Base-by-base conservation (phyloP, 345 rosid genomes). In the Limnanthes douglasii region DNA sequence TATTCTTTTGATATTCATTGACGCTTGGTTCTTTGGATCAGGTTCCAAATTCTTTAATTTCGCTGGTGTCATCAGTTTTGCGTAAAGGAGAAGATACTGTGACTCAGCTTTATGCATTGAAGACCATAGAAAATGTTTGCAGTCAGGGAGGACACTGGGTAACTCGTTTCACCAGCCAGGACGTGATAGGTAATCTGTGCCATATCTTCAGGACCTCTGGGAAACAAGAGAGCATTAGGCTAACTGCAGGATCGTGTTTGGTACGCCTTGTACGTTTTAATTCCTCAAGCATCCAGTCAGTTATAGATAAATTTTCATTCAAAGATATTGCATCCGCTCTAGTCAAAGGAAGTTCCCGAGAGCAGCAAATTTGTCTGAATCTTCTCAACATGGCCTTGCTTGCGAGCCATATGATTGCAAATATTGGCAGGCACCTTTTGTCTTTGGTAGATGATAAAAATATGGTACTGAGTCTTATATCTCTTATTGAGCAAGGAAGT, bases 41-140 rank as follows among this genome's bases (percentile, higher is more conserved):
- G 98, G 92, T 90, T 60, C 66, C 94, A 44, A 90, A 90, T 72
- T 77, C 96, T 34, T 57, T 84, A 66, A 78, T 90, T 60, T 80
- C 95, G 39, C 64, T 84, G 35, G 94, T 84, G 12, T 72, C 96
- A 35, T 78, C 98, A 21, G 66, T 78, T 53, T 58, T 90, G 48
- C 77, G 96, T 11, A 90, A 80, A 68, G 98, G 98, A 59, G 92
- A 90, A 69, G 98, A 90, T 46, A 92, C 70, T 56, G 62, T 84
- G 59, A 77, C 92, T 48, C 98, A 90, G 54, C 93, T 90, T 56
- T 90, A 84, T 41, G 93, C 98, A 11, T 59, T 90, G 46, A 84
- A 93, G 68, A 84, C 98, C 13, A 70, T 84, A 46, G 98, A 90
- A 66, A 90, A 84, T 43, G 65, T 90, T 15, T 80, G 92, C 70